These are phyloP conservation scores for Blastomyces percursus DNA, from an alignment of 2,329 filamentous ascomycete genomes.

Conservation along the genomic window DNA sequence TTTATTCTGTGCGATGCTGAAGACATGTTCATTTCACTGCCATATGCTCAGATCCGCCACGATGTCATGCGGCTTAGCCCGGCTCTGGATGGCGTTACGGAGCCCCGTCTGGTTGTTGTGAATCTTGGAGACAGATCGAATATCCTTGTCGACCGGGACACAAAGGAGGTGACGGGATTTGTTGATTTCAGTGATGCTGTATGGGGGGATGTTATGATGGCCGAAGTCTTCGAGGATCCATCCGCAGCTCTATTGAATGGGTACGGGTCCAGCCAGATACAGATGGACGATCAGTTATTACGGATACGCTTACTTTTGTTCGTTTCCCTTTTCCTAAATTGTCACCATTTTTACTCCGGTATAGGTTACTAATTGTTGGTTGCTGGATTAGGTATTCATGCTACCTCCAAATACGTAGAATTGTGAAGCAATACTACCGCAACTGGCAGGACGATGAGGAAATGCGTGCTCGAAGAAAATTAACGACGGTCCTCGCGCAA, in stretches of 20 bases:
- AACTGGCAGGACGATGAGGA: slow-evolving; percentile 26
- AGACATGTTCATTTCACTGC: slow-evolving; percentile 47
- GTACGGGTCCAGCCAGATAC: slow-evolving; percentile 20
- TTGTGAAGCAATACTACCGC: slow-evolving; percentile 32
- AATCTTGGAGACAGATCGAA: slow-evolving; percentile 41
- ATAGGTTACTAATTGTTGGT: slow-evolving; percentile 4
- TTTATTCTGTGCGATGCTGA: slow-evolving; percentile 46
- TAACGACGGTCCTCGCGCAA: slow-evolving; percentile 24
- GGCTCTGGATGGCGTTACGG: slow-evolving; percentile 40
- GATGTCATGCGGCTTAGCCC: slow-evolving; percentile 36
- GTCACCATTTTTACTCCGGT: background rate
- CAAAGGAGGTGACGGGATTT: slow-evolving; percentile 40
- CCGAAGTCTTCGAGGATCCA: slow-evolving; percentile 37
- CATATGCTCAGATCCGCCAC: slow-evolving; percentile 45
- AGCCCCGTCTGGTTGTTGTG: slow-evolving; percentile 42
- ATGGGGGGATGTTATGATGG: slow-evolving; percentile 48
- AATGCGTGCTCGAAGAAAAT: slow-evolving; percentile 27
- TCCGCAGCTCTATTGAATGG: slow-evolving; percentile 28
- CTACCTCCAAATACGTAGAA: slow-evolving; percentile 28
- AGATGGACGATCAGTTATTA: slow-evolving; percentile 18
- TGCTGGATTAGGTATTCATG: slow-evolving; percentile 26
- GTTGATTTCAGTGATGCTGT: slow-evolving; percentile 44
- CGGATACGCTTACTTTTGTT: slow-evolving; percentile 28
- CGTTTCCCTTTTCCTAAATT: slow-evolving; percentile 11
- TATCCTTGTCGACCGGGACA: slow-evolving; percentile 41